These are phyloP conservation scores for Zea luxurians DNA, from an alignment of 176 grass and related monocot species.

Conservation along the genomic window DNA sequence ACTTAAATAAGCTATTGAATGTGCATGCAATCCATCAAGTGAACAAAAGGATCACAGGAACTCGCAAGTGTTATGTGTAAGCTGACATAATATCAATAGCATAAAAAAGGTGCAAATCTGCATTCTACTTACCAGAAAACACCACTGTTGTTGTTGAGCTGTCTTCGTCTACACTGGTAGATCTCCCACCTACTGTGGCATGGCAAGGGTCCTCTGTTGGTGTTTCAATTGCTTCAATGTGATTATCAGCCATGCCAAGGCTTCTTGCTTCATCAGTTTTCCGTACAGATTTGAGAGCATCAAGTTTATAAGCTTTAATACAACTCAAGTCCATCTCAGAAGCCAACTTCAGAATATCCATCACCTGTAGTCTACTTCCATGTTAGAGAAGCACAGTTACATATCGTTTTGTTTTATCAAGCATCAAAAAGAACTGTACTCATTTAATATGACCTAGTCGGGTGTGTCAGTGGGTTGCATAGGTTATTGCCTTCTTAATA, in stretches of 20 bases:
- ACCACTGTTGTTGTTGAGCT: conserved; percentile 21
- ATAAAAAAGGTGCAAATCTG: neutral
- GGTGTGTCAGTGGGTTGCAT: neutral
- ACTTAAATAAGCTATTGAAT: conserved; percentile 12
- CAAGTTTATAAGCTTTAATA: conserved; percentile 95
- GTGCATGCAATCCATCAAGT: conserved; percentile 15
- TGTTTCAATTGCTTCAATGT: conserved; percentile 37
- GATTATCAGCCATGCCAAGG: conserved; percentile 38
- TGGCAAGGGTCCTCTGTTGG: conserved; percentile 12
- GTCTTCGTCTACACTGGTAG: conserved; percentile 39
- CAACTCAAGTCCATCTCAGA: conserved; percentile 91
- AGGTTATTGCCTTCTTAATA: neutral
- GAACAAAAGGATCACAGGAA: conserved; percentile 15
- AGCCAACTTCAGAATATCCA: conserved; percentile 90
- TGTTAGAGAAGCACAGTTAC: conserved; percentile 34
- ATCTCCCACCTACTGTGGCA: neutral
- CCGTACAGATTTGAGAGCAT: conserved; percentile 88
- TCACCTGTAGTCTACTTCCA: conserved; percentile 68
- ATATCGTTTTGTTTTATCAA: neutral
- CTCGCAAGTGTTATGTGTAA: conserved; percentile 14
- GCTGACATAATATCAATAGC: conserved; percentile 12
- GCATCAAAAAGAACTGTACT: neutral
- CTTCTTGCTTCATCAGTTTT: conserved; percentile 36
- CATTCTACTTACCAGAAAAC: conserved; percentile 52
- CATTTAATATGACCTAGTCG: neutral